Conservation (phyloP, 1,284 basidiomycete genomes). For the Cystobasidium sp. region DNA sequence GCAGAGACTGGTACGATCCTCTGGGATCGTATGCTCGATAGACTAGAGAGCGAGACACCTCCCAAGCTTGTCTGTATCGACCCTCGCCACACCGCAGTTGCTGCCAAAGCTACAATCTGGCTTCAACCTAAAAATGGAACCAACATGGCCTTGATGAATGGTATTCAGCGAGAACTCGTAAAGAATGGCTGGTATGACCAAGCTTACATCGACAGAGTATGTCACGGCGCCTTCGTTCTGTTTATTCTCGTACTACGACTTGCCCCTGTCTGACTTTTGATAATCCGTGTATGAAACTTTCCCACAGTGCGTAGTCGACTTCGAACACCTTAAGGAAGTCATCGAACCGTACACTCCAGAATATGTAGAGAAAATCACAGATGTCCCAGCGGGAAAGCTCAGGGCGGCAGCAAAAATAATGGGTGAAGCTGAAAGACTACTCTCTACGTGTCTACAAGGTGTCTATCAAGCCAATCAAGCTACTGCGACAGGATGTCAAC, state of each 20-base stretch:
- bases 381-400: conserved; percentile 2
- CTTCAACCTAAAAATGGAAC: conserved; percentile 17
- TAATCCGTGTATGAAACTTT: too few relatives aligned
- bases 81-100: conserved; percentile 8
- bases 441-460: conserved; percentile 23
- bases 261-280: not conserved
- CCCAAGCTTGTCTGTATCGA: conserved; percentile 30
- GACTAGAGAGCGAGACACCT: conserved; percentile 3
- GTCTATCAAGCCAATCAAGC: conserved; percentile 39
- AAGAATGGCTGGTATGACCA: conserved; percentile 36
- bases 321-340: conserved; percentile 2
- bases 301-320: conserved; percentile 10
- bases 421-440: conserved; percentile 6
- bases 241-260: not conserved
- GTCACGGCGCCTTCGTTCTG: not conserved
- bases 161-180: conserved; percentile 19
- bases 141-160: conserved; percentile 26
- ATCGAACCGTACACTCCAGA: conserved; percentile 29
- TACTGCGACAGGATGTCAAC: conserved; percentile 14
- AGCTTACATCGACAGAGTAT: conserved; percentile 17
- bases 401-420: conserved; percentile 7
- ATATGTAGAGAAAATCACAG: conserved; percentile 24
- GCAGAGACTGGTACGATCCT: conserved; percentile 27
- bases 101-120: conserved; percentile 1
- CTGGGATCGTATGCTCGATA: conserved; percentile 32